phyloP scores from a whole-genome alignment of 768 basidiomycete species.

The Naganishia friedmannii region DNA sequence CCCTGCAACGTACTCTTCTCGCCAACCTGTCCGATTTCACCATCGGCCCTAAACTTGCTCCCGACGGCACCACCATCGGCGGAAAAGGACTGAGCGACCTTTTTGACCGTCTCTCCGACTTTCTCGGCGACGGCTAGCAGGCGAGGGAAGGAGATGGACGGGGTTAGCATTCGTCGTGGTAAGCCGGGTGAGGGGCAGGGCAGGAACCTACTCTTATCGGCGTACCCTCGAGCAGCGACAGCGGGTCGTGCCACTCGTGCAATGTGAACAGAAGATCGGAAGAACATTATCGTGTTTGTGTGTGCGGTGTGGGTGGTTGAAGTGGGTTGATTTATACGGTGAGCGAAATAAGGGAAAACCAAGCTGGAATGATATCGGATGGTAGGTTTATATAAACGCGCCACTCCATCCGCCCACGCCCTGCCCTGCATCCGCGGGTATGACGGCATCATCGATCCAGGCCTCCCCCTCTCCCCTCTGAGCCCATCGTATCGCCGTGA shows the following conservation, averaged over 20 bases:
- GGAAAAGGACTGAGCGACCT: constrained; percentile 25
- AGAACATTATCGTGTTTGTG: constrained; percentile 13
- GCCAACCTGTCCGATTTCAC: constrained; percentile 21
- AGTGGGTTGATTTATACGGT: too few species aligned
- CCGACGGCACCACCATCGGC: constrained; percentile 26
- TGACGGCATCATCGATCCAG: not conserved
- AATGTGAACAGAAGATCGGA: constrained; percentile 23
- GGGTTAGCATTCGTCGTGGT: not conserved
- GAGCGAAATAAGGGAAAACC: not conserved
- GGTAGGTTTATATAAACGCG: not conserved
- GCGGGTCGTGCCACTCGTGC: constrained; percentile 26
- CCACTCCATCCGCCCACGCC: too few species aligned
- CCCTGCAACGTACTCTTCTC: constrained; percentile 20
- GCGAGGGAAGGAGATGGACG: not conserved
- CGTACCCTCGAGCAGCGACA: constrained; percentile 27
- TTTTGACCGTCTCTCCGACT: constrained; percentile 28
- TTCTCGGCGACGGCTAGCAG: constrained; percentile 24
- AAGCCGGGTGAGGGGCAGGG: too few species aligned
- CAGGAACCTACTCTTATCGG: constrained; percentile 29
- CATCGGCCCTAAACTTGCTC: constrained; percentile 27
- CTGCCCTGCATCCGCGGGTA: not conserved
- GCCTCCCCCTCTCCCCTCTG: too few species aligned
- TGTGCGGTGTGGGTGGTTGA: not conserved
- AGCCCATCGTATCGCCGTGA: too few species aligned
- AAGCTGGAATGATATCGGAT: too few species aligned